Base-by-base conservation (phyloP, 129 eudicot species). In the Chrysanthemum makinoi region DNA sequence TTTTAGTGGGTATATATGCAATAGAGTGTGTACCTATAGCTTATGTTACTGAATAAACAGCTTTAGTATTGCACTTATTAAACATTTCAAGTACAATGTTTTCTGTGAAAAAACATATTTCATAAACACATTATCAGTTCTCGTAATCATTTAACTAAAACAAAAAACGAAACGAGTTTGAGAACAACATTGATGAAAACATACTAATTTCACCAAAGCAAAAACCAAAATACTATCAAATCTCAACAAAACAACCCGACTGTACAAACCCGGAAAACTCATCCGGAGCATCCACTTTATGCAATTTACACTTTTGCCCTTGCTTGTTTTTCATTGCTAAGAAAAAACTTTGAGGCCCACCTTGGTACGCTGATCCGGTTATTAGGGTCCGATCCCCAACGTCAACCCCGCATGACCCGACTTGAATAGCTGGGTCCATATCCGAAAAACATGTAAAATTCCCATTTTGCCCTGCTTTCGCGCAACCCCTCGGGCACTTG, bases 181-280 rank as follows among this genome's bases (percentile, higher is more conserved):
- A 39, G 10, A 39, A 39, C 46, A 39, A 39, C 46, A 39, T 7
- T 39, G 10, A 39, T 39, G 46, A 39, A 39, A 7, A 7, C 46
- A 39, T 39, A 39, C 9, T 39, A 39, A 7, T 39, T 39, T 39
- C 46, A 39, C 46, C 46, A 7, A 39, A 28, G 30, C 30, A 28
- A 28, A 28, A 28, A 22, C 24, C 24, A 22, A 22, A 22, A 22
- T 22, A 22, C 24, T 22, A 22, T 77, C 70, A 91, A 18, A 91
- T 73, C 68, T 91, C 97, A 11, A 86, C 85, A 15, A 71, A 83
- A 79, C 97, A 91, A 43, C 91, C 91, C 5, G 91, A 88, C 44
- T 88, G 97, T 13, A 91, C 95, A 54, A 85, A 78, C 18, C 92
- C 89, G 24, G 82, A 72, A 43, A 83, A 88, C 65, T 86, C 89